These are phyloP conservation scores for Heritiera fomes DNA, from an alignment of 345 rosid species.

Conservation along the genomic window DNA sequence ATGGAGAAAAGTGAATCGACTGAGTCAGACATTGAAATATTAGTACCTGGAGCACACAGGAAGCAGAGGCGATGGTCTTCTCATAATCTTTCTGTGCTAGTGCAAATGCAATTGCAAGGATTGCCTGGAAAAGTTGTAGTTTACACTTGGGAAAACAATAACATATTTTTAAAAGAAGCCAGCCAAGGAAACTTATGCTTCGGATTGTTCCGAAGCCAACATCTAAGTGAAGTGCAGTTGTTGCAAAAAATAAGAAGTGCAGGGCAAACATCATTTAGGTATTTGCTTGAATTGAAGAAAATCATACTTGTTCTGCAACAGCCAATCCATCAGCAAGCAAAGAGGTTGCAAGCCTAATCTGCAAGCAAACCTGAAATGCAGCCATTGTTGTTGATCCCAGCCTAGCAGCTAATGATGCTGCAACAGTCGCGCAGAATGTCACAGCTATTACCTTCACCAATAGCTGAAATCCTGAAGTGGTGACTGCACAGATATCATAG, in stretches of 20 bases:
- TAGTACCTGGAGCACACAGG: slow-evolving; percentile 55
- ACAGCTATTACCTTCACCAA: slow-evolving; percentile 55
- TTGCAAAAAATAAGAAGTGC: not conserved
- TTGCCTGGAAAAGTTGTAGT: slow-evolving; percentile 38
- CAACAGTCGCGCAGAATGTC: slow-evolving; percentile 64
- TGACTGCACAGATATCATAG: not conserved
- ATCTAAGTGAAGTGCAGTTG: not conserved
- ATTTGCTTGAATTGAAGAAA: not conserved
- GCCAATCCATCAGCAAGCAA: slow-evolving; percentile 77
- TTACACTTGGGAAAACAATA: not conserved
- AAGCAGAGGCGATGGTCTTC: slow-evolving; percentile 40
- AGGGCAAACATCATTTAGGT: not conserved
- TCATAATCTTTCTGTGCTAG: slow-evolving; percentile 47
- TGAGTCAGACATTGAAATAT: not conserved
- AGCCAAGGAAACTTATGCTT: not conserved
- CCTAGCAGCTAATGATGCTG: slow-evolving; percentile 66
- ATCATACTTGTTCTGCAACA: slow-evolving; percentile 67
- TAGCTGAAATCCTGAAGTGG: slow-evolving; percentile 47
- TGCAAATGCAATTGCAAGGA: slow-evolving; percentile 64
- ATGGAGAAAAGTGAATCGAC: not conserved
- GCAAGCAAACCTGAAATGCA: slow-evolving; percentile 77
- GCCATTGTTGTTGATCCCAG: slow-evolving; percentile 67
- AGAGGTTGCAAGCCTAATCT: slow-evolving; percentile 68
- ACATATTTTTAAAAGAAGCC: not conserved
- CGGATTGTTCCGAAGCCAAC: not conserved